Conservation (phyloP, 441 rosid genomes). For the Gossypium schwendimanii region DNA sequence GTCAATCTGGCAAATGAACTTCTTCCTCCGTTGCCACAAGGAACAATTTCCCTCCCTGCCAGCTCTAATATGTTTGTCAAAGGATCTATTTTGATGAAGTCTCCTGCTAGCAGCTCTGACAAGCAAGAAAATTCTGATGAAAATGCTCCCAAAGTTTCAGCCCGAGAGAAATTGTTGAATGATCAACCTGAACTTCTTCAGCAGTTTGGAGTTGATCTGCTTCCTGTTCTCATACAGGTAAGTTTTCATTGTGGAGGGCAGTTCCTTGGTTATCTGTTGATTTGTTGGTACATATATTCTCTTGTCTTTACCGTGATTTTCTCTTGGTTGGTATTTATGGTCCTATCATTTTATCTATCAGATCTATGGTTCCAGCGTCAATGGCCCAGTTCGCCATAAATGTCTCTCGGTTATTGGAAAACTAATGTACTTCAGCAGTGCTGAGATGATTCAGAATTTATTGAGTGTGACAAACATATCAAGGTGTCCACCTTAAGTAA, state of each 20-base stretch:
- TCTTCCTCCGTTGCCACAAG: conserved; percentile 93
- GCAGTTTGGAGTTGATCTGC: conserved; percentile 97
- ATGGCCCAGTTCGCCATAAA: conserved; percentile 89
- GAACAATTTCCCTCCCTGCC: conserved; percentile 80
- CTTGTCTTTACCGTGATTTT: background rate
- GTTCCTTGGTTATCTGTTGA: conserved; percentile 1
- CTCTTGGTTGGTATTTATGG: conserved; percentile 13
- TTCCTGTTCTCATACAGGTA: conserved; percentile 95
- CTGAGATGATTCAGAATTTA: conserved; percentile 89
- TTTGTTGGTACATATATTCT: conserved; percentile 1
- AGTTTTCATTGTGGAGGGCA: background rate
- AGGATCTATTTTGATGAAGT: conserved; percentile 65
- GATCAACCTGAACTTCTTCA: conserved; percentile 94
- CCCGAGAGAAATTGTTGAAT: conserved; percentile 73
- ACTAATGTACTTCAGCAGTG: conserved; percentile 85
- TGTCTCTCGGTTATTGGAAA: conserved; percentile 96
- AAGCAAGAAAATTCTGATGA: conserved; percentile 60
- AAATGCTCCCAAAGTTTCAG: conserved; percentile 51
- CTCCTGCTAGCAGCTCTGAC: conserved; percentile 58
- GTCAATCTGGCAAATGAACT: conserved; percentile 99
- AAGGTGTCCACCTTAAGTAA: conserved; percentile 42
- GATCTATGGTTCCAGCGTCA: conserved; percentile 99
- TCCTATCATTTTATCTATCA: conserved; percentile 32
- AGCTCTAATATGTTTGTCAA: conserved; percentile 61
- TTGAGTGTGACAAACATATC: conserved; percentile 82